Evolutionary conservation across 331 rosid species (phyloP), one percentile per base, ranked within the genome.

Genomic region (Quercus lobata): DNA sequence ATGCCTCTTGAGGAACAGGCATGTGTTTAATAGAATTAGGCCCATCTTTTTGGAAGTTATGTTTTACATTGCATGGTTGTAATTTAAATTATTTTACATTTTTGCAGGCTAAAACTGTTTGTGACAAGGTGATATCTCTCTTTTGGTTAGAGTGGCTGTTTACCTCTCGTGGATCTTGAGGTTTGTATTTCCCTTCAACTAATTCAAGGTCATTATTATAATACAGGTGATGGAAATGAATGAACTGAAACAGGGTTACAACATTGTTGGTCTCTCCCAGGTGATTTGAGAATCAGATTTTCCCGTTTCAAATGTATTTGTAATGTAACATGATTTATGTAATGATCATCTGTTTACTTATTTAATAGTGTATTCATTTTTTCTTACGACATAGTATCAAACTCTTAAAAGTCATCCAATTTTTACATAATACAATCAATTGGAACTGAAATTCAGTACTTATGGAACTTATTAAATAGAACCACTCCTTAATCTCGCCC

Each of bases 211-310:
- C 62, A 35, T 46, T 57, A 19, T 46, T 30, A n/a, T 66, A 46
- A 54, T 79, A 37, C 87, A 93, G 99, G 97, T 93, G 82, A 96
- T 90, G 87, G 71, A 90, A 86, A 90, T 87, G 93, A 81, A 90
- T 84, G 91, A 85, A 73, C 87, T 96, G 84, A 81, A 84, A 37
- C 68, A 79, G 24, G 98, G 97, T 57, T 96, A 89, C 85, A 91
- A 87, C 83, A 89, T 93, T 55, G 97, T 96, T 81, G 99, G 97
- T 80, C 98, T 91, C 81, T 93, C 99, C 62, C 99, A 96, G 97
- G 99, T 96, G 82, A 87, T 82, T 53, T 58, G 70, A 57, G 27
- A 80, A 78, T 82, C 53, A 52, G 24, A 63, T 24, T 82, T 61
- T 69, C 56, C 72, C 27, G 41, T 75, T 73, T 44, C 44, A 41